Conservation (phyloP, 2,329 filamentous ascomycete genomes). For the Teratosphaeria zuluensis region DNA sequence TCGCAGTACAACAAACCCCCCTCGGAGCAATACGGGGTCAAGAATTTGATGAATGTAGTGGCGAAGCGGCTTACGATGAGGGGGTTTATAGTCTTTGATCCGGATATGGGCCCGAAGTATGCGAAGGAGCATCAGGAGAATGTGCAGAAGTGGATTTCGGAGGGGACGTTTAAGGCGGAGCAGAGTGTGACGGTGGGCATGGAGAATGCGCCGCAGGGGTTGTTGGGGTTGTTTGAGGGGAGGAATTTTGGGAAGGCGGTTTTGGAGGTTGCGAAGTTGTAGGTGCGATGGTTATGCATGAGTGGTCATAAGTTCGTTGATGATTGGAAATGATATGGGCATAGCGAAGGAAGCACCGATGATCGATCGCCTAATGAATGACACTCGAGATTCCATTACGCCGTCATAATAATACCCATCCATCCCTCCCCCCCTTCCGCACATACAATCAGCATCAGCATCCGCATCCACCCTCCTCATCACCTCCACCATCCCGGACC, state of each 20-base stretch:
- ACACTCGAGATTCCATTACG: no score
- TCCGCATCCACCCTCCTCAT: no score
- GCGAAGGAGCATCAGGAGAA: slow-evolving; percentile 63
- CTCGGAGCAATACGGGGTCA: slow-evolving; percentile 54
- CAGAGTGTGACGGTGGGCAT: slow-evolving; percentile 63
- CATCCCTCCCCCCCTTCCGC: no score
- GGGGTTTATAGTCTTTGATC: slow-evolving; percentile 62
- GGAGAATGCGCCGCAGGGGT: slow-evolving; percentile 63
- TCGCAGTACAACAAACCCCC: slow-evolving; percentile 60
- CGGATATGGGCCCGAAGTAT: slow-evolving; percentile 58
- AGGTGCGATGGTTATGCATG: neutral
- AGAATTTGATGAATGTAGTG: slow-evolving; percentile 57
- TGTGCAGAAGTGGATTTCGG: slow-evolving; percentile 64
- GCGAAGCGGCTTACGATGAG: slow-evolving; percentile 59
- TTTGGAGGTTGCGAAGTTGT: slow-evolving; percentile 47
- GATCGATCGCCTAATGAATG: neutral
- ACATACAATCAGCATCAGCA: no score
- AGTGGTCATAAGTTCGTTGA: neutral
- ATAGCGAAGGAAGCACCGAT: neutral
- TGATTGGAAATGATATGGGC: neutral
- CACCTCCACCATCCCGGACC: no score
- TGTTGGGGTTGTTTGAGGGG: slow-evolving; percentile 65
- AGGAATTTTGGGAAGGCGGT: slow-evolving; percentile 83
- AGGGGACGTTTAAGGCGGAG: slow-evolving; percentile 64
- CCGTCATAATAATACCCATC: no score